Evolutionary conservation across 768 basidiomycete species (phyloP), one percentile per base, ranked within the genome.

Genomic region (Hysterangium stoloniferum): DNA sequence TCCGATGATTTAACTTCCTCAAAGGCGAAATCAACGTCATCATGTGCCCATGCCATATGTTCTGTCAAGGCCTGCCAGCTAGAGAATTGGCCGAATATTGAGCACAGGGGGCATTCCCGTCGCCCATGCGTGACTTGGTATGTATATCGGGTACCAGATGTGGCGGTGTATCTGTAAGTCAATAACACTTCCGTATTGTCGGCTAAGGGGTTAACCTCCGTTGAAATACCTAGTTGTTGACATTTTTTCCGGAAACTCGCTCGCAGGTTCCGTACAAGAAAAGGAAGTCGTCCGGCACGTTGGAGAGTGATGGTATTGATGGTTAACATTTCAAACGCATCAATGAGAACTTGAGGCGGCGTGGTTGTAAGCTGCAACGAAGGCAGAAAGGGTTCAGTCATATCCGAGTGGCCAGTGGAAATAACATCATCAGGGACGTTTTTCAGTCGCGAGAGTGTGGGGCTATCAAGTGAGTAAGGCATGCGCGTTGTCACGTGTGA

Each of bases 71-170:
- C 69, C 24, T 58, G 66, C 11, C 60, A 64, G 20, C 71, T 74
- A 6, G 55, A 42, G 38, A 83, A 77, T 0, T 52, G 52, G 20
- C 63, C 66, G 42, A 77, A 68, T 8, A 77, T 48, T 31, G 68
- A 66, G 56, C 81, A 83, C n/a, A 82, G 55, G 0, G 81, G 79
- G 56, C 81, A 83, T 34, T 62, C 34, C 70, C 74, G 25, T 56
- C 52, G 22, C 50, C 37, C 22, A 52, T 28, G 15, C 54, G 47
- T 34, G 53, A 52, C 20, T 57, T 56, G 3, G 55, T 38, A 47
- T 50, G 41, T 15, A 53, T 54, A 22, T 51, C 36, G 48, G 31
- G 36, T 31, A n/a, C 41, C 35, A 45, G 53, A 17, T 40, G 35
- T 6, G 54, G 51, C 24, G 45, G 32, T 13, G 44, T 45, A 15